Conservation (phyloP, 1,139 yeast genomes). For the Kodamaea suecica region DNA sequence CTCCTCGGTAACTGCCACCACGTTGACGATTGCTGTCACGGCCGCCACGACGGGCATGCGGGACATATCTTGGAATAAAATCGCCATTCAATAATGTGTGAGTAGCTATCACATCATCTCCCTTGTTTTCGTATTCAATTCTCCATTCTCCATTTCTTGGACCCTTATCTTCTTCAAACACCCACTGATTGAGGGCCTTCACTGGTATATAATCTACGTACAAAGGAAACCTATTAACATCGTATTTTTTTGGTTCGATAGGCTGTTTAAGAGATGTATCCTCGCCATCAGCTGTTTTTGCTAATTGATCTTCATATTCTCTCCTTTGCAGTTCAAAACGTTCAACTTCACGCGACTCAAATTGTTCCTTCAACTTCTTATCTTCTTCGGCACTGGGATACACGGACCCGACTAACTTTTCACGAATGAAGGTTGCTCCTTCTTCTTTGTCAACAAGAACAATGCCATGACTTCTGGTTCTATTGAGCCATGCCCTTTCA, state of each 20-base stretch:
- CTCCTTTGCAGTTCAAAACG: slow-evolving; percentile 21
- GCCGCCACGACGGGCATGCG: slow-evolving; percentile 13
- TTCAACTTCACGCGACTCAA: slow-evolving; percentile 21
- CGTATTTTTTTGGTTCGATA: slow-evolving; percentile 16
- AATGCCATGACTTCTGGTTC: slow-evolving; percentile 40
- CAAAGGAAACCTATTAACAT: slow-evolving; percentile 25
- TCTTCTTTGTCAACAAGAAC: slow-evolving; percentile 37
- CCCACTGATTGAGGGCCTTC: slow-evolving; percentile 45
- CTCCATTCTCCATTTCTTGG: slow-evolving; percentile 47
- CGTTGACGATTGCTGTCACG: slow-evolving; percentile 7
- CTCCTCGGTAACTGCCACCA: slow-evolving; percentile 6
- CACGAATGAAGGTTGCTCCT: slow-evolving; percentile 37
- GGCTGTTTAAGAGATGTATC: slow-evolving; percentile 12
- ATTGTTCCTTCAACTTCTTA: slow-evolving; percentile 19
- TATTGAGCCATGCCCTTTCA: slow-evolving; percentile 47
- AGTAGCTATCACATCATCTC: slow-evolving; percentile 35
- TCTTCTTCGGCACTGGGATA: slow-evolving; percentile 33
- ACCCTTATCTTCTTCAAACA: slow-evolving; percentile 44
- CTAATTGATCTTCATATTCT: slow-evolving; percentile 17
- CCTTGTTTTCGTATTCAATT: slow-evolving; percentile 30
- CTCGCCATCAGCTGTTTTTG: slow-evolving; percentile 7
- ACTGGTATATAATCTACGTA: slow-evolving; percentile 46
- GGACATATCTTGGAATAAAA: slow-evolving; percentile 23
- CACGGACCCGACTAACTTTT: slow-evolving; percentile 28
- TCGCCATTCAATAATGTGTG: slow-evolving; percentile 41